Percentiles rank a stretch among this genome's conserved stretches.
phyloP scores from a whole-genome alignment of 2,329 filamentous ascomycete genomes.

The Aspergillus fischeri region DNA sequence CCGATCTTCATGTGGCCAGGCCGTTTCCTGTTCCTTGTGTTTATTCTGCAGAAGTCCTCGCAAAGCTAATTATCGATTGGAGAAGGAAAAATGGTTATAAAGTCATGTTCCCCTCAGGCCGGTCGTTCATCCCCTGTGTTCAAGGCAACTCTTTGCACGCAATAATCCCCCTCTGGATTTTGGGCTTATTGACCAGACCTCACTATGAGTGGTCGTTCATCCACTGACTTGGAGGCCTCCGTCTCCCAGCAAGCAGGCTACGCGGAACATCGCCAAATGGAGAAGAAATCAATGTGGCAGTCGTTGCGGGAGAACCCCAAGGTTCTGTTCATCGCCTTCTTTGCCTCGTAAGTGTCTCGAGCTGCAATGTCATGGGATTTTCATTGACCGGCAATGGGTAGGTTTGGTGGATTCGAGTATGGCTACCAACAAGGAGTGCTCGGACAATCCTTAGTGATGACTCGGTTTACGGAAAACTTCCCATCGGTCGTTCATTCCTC shows the following conservation, averaged over 20 bases:
- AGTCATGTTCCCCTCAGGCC: neutral
- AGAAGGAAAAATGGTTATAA: neutral
- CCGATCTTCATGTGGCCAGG: neutral
- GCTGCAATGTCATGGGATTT: no score
- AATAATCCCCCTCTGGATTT: neutral
- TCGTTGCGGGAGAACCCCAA: constrained; percentile 39
- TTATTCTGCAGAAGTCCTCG: neutral
- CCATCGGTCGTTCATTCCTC: constrained; percentile 42
- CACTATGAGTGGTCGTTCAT: neutral
- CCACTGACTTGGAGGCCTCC: neutral
- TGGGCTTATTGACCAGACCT: neutral
- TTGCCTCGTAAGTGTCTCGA: constrained; percentile 34
- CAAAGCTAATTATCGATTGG: neutral
- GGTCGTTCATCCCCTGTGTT: neutral
- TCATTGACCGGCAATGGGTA: neutral
- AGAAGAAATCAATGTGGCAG: constrained; percentile 25
- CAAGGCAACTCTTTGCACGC: neutral
- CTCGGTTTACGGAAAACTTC: constrained; percentile 46
- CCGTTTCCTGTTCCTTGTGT: neutral
- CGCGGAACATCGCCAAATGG: constrained; percentile 8
- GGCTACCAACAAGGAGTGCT: constrained; percentile 45
- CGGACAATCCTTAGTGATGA: constrained; percentile 47
- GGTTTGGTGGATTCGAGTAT: constrained; percentile 47
- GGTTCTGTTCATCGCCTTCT: constrained; percentile 50
- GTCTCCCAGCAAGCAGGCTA: constrained; percentile 10